Conservation (phyloP, 352 stramenopile genomes). For the Albugo candida region DNA sequence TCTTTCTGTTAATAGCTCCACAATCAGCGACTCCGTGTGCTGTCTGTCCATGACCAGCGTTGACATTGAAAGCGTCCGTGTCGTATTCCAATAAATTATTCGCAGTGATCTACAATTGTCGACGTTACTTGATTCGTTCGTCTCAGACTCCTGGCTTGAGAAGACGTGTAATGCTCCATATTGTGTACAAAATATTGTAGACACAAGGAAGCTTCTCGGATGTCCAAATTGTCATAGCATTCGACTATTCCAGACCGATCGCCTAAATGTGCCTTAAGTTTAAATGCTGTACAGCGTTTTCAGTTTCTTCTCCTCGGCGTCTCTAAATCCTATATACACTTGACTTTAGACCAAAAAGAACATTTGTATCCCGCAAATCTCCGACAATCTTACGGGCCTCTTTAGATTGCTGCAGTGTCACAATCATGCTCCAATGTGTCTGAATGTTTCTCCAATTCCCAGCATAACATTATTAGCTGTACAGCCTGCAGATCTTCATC, state of each 20-base stretch:
- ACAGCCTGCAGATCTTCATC: not conserved
- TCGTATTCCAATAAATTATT: conserved; percentile 42
- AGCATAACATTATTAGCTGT: not conserved
- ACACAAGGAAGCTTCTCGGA: no score
- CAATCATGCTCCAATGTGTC: no score
- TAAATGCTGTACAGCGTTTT: conserved; percentile 19
- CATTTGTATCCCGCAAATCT: conserved; percentile 65
- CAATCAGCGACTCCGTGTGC: conserved; percentile 46
- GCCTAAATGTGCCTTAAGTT: conserved; percentile 68
- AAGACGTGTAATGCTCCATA: no score
- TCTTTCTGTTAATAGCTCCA: conserved; percentile 30
- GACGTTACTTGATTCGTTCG: no score
- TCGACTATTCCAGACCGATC: no score
- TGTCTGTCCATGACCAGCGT: no score
- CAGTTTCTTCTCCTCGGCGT: conserved; percentile 1
- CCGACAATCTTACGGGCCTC: conserved; percentile 13
- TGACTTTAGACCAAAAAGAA: conserved; percentile 62
- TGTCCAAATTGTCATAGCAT: no score
- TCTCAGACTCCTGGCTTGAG: no score
- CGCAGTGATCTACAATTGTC: conserved; percentile 58
- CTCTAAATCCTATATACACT: conserved; percentile 12
- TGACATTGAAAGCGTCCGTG: conserved; percentile 28
- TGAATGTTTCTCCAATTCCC: no score
- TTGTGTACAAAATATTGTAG: no score
- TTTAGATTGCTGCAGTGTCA: no score